Evolutionary conservation across 2,329 filamentous ascomycete species (phyloP).

Genomic region (Thelonectria discophora): DNA sequence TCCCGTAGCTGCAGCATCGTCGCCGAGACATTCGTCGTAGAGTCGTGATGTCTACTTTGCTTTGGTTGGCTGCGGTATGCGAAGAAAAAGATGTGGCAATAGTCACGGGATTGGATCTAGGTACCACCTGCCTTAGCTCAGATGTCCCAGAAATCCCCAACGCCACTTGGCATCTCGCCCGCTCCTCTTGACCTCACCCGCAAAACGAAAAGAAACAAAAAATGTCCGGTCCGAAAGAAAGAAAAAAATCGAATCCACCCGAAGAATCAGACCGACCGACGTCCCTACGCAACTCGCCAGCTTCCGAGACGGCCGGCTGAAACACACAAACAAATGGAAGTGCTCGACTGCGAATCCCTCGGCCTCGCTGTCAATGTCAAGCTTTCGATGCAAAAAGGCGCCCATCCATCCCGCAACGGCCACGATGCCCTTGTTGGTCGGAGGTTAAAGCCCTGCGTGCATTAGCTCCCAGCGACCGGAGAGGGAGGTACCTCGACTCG

Average conservation of each 20-base stretch:
- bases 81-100: neutral
- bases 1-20: constrained; percentile 15
- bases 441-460: constrained; percentile 35
- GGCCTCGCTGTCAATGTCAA: constrained; percentile 5
- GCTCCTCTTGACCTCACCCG: neutral
- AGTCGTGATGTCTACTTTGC: neutral
- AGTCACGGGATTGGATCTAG: constrained; percentile 14
- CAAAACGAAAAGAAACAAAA: neutral
- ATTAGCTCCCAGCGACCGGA: constrained; percentile 32
- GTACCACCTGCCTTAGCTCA: neutral
- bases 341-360: constrained; percentile 1
- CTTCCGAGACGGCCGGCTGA: constrained; percentile 6
- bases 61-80: neutral
- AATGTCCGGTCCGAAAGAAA: neutral
- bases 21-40: constrained; percentile 27
- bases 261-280: constrained; percentile 10
- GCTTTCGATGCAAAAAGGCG: constrained; percentile 18
- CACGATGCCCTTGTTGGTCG: constrained; percentile 34
- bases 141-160: constrained; percentile 4
- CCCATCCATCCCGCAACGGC: constrained; percentile 29
- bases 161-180: constrained; percentile 1
- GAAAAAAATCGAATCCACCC: neutral
- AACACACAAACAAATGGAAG: neutral
- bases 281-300: constrained; percentile 13
- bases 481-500: constrained; percentile 31